Evolutionary conservation across 192 early-diverging fungal genomes (phyloP).

Genomic region (Gonapodya prolifera): DNA sequence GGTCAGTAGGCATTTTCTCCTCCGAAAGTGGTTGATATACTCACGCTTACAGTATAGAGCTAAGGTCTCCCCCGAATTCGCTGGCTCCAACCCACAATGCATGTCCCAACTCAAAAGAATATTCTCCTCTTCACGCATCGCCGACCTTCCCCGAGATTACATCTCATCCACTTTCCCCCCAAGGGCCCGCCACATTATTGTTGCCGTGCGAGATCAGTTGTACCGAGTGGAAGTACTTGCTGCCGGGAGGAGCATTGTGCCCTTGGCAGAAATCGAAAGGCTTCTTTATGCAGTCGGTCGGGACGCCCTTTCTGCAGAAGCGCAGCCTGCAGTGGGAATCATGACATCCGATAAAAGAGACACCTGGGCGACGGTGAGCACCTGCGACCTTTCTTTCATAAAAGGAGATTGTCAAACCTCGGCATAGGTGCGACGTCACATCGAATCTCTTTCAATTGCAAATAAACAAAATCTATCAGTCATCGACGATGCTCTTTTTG

Average conservation of each 20-base stretch:
- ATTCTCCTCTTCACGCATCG: neutral
- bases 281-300: neutral
- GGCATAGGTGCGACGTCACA: neutral
- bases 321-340: neutral
- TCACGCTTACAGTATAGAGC: neutral
- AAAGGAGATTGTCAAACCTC: too few relatives aligned
- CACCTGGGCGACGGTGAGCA: neutral
- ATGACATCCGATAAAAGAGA: neutral
- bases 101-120: neutral
- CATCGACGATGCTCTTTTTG: constrained; percentile 74
- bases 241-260: neutral
- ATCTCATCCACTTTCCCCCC: neutral
- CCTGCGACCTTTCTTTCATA: neutral
- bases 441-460: neutral
- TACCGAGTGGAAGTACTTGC: neutral
- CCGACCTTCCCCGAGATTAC: neutral
- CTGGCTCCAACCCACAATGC: neutral
- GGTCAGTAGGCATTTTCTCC: neutral
- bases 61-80: neutral
- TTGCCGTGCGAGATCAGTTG: neutral
- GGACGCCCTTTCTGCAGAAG: neutral
- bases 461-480: constrained; percentile 19
- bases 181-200: neutral
- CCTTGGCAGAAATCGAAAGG: neutral
- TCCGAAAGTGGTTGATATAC: neutral